phyloP scores from a whole-genome alignment of 805 yeast genomes.

The Ogataea nitratoaversa region DNA sequence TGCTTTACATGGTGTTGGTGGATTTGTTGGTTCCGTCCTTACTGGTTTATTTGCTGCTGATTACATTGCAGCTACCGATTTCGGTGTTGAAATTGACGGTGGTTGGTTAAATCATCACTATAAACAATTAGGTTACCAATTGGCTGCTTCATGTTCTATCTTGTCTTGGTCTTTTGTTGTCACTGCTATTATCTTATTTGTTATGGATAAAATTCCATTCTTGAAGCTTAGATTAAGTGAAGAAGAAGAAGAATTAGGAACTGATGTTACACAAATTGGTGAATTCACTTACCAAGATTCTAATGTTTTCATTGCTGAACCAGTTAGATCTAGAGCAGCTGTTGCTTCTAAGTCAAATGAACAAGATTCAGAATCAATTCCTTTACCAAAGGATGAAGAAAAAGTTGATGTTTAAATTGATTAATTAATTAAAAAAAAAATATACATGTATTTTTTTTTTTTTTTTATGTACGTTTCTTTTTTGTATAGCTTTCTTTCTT shows the following conservation, averaged over 20 bases:
- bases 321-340: slow-evolving; percentile 56
- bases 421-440: background rate
- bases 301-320: slow-evolving; percentile 68
- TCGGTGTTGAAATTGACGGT: slow-evolving; percentile 58
- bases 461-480: background rate
- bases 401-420: slow-evolving; percentile 15
- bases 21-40: slow-evolving; percentile 73
- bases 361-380: slow-evolving; percentile 27
- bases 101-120: slow-evolving; percentile 88
- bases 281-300: slow-evolving; percentile 76
- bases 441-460: background rate
- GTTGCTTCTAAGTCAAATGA: slow-evolving; percentile 18
- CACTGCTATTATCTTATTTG: slow-evolving; percentile 62
- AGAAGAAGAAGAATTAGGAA: slow-evolving; percentile 85
- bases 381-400: slow-evolving; percentile 27
- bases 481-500: background rate
- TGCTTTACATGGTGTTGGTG: slow-evolving; percentile 93
- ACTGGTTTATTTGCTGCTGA: slow-evolving; percentile 93
- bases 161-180: slow-evolving; percentile 73
- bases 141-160: slow-evolving; percentile 70
- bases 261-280: slow-evolving; percentile 87
- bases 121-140: slow-evolving; percentile 81
- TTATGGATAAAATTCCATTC: slow-evolving; percentile 74
- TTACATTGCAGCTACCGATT: slow-evolving; percentile 82
- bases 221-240: slow-evolving; percentile 76